phyloP scores from a whole-genome alignment of 2,329 filamentous ascomycete genomes.

The Aureobasidium leucospermi region DNA sequence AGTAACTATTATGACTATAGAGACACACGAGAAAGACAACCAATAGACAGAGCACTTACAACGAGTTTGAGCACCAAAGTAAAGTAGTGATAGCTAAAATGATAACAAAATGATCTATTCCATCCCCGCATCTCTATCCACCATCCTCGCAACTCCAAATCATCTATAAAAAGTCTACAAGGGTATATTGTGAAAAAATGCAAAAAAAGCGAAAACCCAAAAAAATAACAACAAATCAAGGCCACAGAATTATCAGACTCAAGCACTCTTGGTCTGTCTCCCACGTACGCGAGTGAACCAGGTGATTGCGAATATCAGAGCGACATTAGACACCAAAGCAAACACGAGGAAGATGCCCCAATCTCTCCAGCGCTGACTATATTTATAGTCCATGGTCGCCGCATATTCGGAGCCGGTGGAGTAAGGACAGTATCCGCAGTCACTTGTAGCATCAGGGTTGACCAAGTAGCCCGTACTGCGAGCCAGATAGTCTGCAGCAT shows the following conservation, averaged over 20 bases:
- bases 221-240: not conserved
- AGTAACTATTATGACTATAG: no score
- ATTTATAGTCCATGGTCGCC: constrained; percentile 9
- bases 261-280: constrained; percentile 2
- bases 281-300: constrained; percentile 11
- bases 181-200: not conserved
- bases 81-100: no score
- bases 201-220: not conserved
- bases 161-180: no score
- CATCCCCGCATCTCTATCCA: no score
- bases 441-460: constrained; percentile 31
- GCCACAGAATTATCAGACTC: no score
- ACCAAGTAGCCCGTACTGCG: constrained; percentile 31
- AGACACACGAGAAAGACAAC: no score
- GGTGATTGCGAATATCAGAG: constrained; percentile 12
- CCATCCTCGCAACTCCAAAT: no score
- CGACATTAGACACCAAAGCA: constrained; percentile 7
- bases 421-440: constrained; percentile 15
- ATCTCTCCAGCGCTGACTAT: constrained; percentile 13
- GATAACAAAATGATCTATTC: no score
- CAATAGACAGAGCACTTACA: no score
- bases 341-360: constrained; percentile 10
- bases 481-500: constrained; percentile 32
- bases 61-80: no score
- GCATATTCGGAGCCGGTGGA: constrained; percentile 13